phyloP scores from a whole-genome alignment of 2,329 filamentous ascomycete species.

The Pleurostoma richardsiae region DNA sequence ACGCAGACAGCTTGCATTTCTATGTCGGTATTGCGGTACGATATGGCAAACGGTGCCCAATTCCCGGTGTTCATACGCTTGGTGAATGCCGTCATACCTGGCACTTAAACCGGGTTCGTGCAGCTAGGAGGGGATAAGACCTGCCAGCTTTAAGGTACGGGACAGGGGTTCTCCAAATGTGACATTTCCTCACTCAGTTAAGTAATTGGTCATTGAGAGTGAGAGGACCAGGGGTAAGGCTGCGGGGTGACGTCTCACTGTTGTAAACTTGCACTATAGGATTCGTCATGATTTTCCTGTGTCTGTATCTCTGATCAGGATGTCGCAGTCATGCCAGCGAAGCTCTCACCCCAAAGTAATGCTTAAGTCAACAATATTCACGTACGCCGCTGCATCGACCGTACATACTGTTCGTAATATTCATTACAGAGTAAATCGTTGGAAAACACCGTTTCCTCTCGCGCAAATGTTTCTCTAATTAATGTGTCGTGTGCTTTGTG shows the following conservation, averaged over 20 bases:
- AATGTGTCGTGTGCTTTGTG: background rate
- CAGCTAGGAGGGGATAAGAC: conserved; percentile 6
- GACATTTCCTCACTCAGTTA: conserved; percentile 2
- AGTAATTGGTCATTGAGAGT: conserved; percentile 12
- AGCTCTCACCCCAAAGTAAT: too few relatives aligned
- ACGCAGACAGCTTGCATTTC: conserved; percentile 1
- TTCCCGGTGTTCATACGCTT: conserved; percentile 4
- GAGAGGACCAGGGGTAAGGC: conserved; percentile 10
- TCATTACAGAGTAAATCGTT: too few relatives aligned
- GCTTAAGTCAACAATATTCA: too few relatives aligned
- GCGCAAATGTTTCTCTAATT: background rate
- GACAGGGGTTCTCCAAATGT: conserved; percentile 3
- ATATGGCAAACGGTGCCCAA: background rate
- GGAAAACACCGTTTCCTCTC: background rate
- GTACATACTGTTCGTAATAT: too few relatives aligned
- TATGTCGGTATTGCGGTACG: background rate
- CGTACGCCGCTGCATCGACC: too few relatives aligned
- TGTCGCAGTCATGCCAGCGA: too few relatives aligned
- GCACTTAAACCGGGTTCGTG: conserved; percentile 10
- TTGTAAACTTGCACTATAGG: background rate
- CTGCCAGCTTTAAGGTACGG: background rate
- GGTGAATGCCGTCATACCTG: conserved; percentile 13
- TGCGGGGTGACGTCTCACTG: conserved; percentile 18
- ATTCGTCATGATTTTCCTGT: too few relatives aligned
- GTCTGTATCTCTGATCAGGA: too few relatives aligned